Evolutionary conservation across 805 yeast species (phyloP), one percentile per base, ranked within the genome.

Genomic region (Kodamaea restingae): DNA sequence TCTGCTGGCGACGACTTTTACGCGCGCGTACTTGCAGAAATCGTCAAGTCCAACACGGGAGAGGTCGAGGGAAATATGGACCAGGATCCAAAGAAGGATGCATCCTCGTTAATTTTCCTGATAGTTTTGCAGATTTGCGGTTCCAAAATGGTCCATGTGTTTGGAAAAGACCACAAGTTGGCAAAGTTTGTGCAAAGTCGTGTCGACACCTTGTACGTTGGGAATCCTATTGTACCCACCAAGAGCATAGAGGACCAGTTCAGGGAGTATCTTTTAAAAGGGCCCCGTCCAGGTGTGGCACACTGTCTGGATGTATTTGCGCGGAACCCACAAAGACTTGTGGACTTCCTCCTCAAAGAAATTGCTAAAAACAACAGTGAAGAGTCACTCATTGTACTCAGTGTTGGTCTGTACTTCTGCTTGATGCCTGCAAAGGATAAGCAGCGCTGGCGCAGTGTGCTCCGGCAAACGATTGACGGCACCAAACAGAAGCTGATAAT

Each of bases 91-190:
- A 38, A 30, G 32, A 47, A 34, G 41, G 44, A 54, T 36, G 32
- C 39, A 9, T 22, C 47, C 3, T 32, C 40, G 18, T 32, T 54
- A 5, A 50, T 52, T 22, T 52, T 63, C 34, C 52, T 50, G 32
- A 45, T 58, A 15, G 58, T 61, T 0, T 38, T 62, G 14, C 50
- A 49, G n/a, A 50, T 50, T n/a, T 45, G 51, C 15, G 56, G 61
- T 8, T 35, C 41, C 27, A 35, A 43, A 14, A 37, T 58, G n/a
- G 20, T 51, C 18, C 27, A 18, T 12, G 40, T 50, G 1, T 36
- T 55, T n/a, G 43, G 44, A 32, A 7, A 43, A 40, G 22, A 47
- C 50, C 50, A 45, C 37, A 21, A 35, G 7, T 46, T 55, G 2
- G 40, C 49, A 14, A 27, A 32, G 9, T 15, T 40, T 12, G 39